Evolutionary conservation across 2,329 filamentous ascomycete genomes (phyloP).

Genomic region (Periconia macrospinosa): DNA sequence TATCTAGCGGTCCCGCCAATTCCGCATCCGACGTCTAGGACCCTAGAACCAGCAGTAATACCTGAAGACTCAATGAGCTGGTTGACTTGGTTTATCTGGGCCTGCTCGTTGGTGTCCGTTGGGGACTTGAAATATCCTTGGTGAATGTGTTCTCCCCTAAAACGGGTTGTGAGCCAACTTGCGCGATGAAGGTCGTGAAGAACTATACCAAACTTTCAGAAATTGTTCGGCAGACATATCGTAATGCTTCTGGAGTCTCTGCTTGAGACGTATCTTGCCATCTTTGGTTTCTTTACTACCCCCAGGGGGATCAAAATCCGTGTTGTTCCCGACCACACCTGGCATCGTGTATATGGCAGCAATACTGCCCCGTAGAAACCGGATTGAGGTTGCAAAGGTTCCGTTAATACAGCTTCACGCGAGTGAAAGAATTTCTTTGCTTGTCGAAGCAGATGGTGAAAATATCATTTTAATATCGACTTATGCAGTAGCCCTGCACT

Average conservation of each 20-base stretch:
- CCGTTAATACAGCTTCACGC: no score
- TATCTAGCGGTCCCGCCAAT: neutral
- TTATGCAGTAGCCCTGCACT: no score
- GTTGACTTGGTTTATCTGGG: neutral
- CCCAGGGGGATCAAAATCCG: no score
- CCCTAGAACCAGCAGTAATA: neutral
- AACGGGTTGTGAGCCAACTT: neutral
- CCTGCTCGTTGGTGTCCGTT: neutral
- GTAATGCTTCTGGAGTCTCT: neutral
- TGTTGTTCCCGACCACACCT: no score
- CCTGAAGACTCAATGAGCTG: neutral
- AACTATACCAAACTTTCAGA: neutral
- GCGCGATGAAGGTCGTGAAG: neutral
- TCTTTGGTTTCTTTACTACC: neutral
- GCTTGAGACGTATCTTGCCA: neutral
- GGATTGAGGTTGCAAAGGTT: no score
- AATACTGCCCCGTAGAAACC: no score
- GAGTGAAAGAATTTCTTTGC: no score
- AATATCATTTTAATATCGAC: no score
- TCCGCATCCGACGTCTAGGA: neutral
- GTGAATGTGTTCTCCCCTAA: constrained; percentile 1
- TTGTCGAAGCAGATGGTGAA: no score
- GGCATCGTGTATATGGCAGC: no score
- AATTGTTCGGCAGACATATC: constrained; percentile 1
- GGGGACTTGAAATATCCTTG: constrained; percentile 1